Evolutionary conservation across 176 grass and related monocot genomes (phyloP), one percentile per base, ranked within the genome.

Genomic region (Oryza coarctata): DNA sequence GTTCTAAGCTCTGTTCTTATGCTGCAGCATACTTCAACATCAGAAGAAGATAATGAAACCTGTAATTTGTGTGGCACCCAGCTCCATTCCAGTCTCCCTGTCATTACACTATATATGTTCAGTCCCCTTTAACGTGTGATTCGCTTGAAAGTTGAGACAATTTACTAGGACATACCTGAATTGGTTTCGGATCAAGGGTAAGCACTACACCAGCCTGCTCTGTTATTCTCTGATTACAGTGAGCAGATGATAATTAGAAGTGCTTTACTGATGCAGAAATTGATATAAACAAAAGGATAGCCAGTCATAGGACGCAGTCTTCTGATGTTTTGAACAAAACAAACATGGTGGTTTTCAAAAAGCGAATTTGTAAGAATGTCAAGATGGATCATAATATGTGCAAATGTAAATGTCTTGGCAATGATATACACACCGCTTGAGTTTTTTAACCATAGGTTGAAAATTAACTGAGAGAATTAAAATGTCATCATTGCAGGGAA

Each of bases 61-160:
- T 99, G 87, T 87, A 99, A 67, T 99, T 99, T 82, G 97, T 96
- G 85, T 99, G 97, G 75, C 97, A 99, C 25, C 97, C 97, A 77
- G 97, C 97, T 81, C 97, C 97, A 8, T 99, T 99, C 97, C 97
- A 99, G 85, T 99, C 97, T 87, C 97, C 97, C 93, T 99, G 77
- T 77, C 50, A 80, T 65, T 67, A 74, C 6, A 62, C 60, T 45
- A 77, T 44, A 73, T 9, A 78, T 41, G 2, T 78, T 83, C 32
- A 71, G 65, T 61, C 35, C 62, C 17, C 23, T 43, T 55, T 35
- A 61, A 63, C 11, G 55, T 70, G 65, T 84, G 69, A 45, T 65
- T 79, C 33, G 43, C 68, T 86, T 41, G 9, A 55, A 89, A 60
- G 50, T 15, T 55, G 17, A 22, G 12, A 63, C 13, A 83, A 34